These are phyloP conservation scores for Mollisiaceae sp. DNA, from an alignment of 2,329 filamentous ascomycete species.

Conservation along the genomic window DNA sequence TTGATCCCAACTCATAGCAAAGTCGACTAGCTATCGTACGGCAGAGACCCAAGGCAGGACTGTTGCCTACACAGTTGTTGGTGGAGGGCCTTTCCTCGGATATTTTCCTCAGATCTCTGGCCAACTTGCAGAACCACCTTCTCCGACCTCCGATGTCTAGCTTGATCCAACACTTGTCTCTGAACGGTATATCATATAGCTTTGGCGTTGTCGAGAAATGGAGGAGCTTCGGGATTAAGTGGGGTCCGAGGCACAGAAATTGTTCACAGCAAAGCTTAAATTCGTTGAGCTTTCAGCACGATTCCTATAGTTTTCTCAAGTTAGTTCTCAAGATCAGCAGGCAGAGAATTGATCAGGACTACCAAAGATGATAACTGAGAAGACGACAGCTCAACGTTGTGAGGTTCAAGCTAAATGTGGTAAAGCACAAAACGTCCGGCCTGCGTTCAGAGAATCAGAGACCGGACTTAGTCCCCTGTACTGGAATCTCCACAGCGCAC, in stretches of 20 bases:
- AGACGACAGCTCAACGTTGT: neutral
- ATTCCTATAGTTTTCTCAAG: neutral
- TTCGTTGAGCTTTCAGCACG: neutral
- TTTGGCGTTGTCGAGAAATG: conserved; percentile 14
- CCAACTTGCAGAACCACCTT: conserved; percentile 29
- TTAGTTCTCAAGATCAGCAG: neutral
- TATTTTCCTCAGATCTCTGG: conserved; percentile 18
- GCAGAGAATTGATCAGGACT: neutral
- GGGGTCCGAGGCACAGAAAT: conserved; percentile 22
- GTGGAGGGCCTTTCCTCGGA: conserved; percentile 15
- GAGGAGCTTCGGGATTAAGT: conserved; percentile 20
- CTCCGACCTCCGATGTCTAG: conserved; percentile 16
- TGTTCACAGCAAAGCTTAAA: conserved; percentile 29
- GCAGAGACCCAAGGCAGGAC: conserved; percentile 30
- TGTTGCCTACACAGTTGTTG: conserved; percentile 29
- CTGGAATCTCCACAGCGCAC: neutral
- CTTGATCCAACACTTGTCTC: neutral
- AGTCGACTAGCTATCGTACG: conserved; percentile 30
- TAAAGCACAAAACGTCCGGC: conserved; percentile 13
- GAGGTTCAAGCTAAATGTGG: neutral
- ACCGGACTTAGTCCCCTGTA: neutral
- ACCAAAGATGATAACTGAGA: neutral
- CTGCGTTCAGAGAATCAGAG: conserved; percentile 12
- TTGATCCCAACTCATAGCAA: conserved; percentile 70
- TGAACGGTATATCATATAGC: conserved; percentile 19